Evolutionary conservation across 2,329 filamentous ascomycete species (phyloP).

Genomic region (Talaromyces sp.): DNA sequence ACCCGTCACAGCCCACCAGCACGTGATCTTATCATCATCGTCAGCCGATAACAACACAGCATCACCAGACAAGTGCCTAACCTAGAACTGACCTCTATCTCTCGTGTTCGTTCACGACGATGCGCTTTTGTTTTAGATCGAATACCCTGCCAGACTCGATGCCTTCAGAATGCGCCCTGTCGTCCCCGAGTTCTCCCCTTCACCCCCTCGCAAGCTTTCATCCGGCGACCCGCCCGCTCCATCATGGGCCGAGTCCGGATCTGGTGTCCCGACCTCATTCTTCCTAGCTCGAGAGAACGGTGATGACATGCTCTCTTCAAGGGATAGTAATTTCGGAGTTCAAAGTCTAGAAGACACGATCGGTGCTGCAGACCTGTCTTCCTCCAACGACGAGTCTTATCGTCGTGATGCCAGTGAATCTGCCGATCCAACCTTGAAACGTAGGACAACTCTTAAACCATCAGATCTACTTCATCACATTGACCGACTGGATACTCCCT

Average conservation of each 20-base stretch:
- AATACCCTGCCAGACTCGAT: not conserved
- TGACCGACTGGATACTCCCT: constrained; percentile 20
- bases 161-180: constrained; percentile 36
- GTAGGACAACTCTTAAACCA: constrained; percentile 33
- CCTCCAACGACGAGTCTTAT: constrained; percentile 9
- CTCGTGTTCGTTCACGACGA: not conserved
- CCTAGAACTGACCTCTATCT: not conserved
- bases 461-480: constrained; percentile 22
- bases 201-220: constrained; percentile 37
- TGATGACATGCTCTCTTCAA: constrained; percentile 5
- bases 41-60: constrained; percentile 4
- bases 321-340: constrained; percentile 15
- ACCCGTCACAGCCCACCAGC: constrained; percentile 9
- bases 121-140: not conserved
- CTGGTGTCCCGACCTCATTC: constrained; percentile 54
- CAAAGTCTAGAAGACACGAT: constrained; percentile 19
- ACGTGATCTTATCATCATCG: constrained; percentile 19
- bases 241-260: constrained; percentile 31
- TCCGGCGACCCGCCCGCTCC: constrained; percentile 29
- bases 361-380: constrained; percentile 8
- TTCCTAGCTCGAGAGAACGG: constrained; percentile 52
- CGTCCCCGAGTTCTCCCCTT: constrained; percentile 32
- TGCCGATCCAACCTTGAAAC: constrained; percentile 25
- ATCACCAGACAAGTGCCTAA: constrained; percentile 1
- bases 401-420: constrained; percentile 24